phyloP scores from a whole-genome alignment of 2,329 filamentous ascomycete species.

The Zymoseptoria pseudotritici region DNA sequence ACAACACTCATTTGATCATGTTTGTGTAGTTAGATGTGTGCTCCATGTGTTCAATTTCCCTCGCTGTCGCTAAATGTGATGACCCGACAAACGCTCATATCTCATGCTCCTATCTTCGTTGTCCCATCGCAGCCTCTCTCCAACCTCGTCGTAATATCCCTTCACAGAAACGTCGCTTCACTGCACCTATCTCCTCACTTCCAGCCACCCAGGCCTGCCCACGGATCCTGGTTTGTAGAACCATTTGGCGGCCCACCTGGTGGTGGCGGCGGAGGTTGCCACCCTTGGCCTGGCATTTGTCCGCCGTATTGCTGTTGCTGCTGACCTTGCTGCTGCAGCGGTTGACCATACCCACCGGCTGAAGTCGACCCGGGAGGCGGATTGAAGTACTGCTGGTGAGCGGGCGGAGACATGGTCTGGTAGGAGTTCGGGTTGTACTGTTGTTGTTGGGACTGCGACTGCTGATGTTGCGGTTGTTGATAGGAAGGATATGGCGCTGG shows the following conservation, averaged over 20 bases:
- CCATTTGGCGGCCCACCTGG: background rate
- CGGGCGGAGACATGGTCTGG: constrained; percentile 43
- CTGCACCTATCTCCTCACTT: background rate
- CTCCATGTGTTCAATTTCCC: background rate
- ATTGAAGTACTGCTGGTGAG: constrained; percentile 51
- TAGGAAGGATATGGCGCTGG: constrained; percentile 19
- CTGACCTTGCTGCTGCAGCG: constrained; percentile 40
- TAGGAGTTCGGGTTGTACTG: constrained; percentile 43
- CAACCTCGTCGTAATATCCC: background rate
- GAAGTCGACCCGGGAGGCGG: constrained; percentile 37
- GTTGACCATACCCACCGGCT: constrained; percentile 53
- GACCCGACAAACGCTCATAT: background rate
- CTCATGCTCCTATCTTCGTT: background rate
- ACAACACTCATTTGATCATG: no score
- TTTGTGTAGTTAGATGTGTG: background rate
- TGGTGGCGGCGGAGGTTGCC: constrained; percentile 10
- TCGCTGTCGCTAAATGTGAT: background rate
- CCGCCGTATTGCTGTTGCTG: constrained; percentile 28
- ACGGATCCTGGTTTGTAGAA: background rate
- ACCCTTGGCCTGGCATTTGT: constrained; percentile 28
- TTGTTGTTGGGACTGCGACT: constrained; percentile 6
- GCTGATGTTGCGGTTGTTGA: constrained; percentile 16
- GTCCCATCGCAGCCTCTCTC: no score
- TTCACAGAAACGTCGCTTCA: background rate
- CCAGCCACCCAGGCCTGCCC: background rate